Evolutionary conservation across 768 basidiomycete species (phyloP).

Genomic region (Fistulinella prunicolor): DNA sequence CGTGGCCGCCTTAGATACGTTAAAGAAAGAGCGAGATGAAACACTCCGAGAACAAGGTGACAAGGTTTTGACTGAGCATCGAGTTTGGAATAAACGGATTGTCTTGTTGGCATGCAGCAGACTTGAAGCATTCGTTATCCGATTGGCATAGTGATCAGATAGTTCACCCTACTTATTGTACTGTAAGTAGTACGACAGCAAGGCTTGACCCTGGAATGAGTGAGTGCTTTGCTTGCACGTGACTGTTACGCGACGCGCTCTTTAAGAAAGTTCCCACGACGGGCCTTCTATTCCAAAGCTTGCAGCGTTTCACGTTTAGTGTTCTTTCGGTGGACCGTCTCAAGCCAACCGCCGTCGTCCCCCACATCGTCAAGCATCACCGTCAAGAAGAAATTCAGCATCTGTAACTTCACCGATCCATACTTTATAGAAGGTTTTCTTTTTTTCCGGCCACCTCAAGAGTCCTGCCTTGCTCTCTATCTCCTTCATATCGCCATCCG

Average conservation of each 20-base stretch:
- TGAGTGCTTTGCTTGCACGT: slow-evolving; percentile 30
- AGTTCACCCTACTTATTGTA: not conserved
- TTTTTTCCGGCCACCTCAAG: slow-evolving; percentile 22
- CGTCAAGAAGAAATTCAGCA: slow-evolving; percentile 3
- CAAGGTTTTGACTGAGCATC: not conserved
- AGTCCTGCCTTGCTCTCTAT: slow-evolving; percentile 19
- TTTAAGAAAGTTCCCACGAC: slow-evolving; percentile 35
- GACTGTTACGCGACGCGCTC: slow-evolving; percentile 39
- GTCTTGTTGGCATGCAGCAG: not conserved
- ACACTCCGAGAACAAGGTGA: slow-evolving; percentile 3
- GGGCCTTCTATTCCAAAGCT: slow-evolving; percentile 19
- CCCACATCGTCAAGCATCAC: slow-evolving; percentile 13
- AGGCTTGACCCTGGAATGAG: too few species aligned
- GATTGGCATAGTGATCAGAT: not conserved
- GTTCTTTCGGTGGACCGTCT: slow-evolving; percentile 20
- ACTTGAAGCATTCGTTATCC: too few species aligned
- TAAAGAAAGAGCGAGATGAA: slow-evolving; percentile 1
- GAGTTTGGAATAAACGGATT: not conserved
- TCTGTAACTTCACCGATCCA: slow-evolving; percentile 15
- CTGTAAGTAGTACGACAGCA: not conserved
- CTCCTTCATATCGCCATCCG: slow-evolving; percentile 26
- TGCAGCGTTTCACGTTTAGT: slow-evolving; percentile 29
- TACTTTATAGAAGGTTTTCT: slow-evolving; percentile 10
- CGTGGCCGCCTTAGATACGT: slow-evolving; percentile 1
- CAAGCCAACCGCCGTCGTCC: slow-evolving; percentile 14